Conservation (phyloP, 2,329 filamentous ascomycete genomes). For the Pestalotiopsis sp. region DNA sequence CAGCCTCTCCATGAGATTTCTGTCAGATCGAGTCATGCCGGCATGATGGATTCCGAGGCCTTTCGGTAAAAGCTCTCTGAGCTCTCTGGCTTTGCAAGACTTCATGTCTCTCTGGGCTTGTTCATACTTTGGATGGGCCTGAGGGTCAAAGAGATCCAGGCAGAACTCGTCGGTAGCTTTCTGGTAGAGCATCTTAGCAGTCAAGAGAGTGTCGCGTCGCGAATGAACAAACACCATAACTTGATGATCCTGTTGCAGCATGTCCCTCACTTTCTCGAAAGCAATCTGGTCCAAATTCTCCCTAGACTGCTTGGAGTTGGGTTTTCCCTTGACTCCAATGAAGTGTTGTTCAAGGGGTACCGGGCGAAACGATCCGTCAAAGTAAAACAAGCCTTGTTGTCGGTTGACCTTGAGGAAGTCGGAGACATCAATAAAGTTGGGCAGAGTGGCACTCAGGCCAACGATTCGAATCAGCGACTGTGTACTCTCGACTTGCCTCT, state of each 20-base stretch:
- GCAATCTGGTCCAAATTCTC: conserved; percentile 86
- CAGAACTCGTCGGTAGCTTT: conserved; percentile 82
- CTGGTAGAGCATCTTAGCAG: conserved; percentile 81
- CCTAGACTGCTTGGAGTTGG: conserved; percentile 75
- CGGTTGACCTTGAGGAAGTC: conserved; percentile 97
- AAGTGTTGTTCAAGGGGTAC: conserved; percentile 98
- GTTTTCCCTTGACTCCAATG: conserved; percentile 90
- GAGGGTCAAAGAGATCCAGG: conserved; percentile 80
- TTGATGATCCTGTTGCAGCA: conserved; percentile 90
- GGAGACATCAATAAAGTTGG: conserved; percentile 95
- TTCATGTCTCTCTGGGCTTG: conserved; percentile 82
- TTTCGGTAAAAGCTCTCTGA: conserved; percentile 85
- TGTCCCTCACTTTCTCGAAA: conserved; percentile 93
- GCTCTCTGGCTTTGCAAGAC: conserved; percentile 78
- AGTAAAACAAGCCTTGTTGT: conserved; percentile 91
- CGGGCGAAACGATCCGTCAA: conserved; percentile 91
- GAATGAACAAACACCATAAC: conserved; percentile 99
- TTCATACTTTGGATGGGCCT: conserved; percentile 75
- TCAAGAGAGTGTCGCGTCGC: conserved; percentile 87
- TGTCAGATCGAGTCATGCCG: conserved; percentile 90
- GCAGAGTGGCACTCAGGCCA: conserved; percentile 90
- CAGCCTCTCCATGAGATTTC: conserved; percentile 92
- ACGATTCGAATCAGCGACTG: conserved; percentile 96
- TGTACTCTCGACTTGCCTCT: conserved; percentile 95
- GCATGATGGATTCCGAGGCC: conserved; percentile 96